Evolutionary conservation across 768 basidiomycete genomes (phyloP), one percentile per base, ranked within the genome.

Genomic region (Pulveroboletus frians): DNA sequence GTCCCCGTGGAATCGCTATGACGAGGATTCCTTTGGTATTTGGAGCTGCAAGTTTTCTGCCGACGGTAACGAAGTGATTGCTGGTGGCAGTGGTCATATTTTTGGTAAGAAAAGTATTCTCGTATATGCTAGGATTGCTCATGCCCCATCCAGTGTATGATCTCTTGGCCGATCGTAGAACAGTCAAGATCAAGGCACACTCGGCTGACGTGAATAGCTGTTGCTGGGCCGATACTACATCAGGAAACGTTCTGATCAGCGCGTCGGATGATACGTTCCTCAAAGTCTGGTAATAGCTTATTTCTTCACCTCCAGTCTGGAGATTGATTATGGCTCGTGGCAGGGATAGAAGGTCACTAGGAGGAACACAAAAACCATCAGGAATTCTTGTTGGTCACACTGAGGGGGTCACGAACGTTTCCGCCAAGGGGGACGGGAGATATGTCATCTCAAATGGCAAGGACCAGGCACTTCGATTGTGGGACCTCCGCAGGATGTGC

Each of bases 31-130:
- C 14, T 84, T 82, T 50, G 81, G 88, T 41, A 88, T 98, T 46
- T 99, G 90, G 84, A 92, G 89, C 54, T 92, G 95, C 63, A 81
- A 89, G 37, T 98, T 98, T 66, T 97, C 93, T 31, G 92, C 94
- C 7, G 95, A 98, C 59, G 94, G 92, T 1, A 90, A 87, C 40
- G 96, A 99, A 68, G 83, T 98, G 17, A 80, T 99, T 38, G 95
- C 95, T 26, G 95, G 95, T 11, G 93, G 91, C 3, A 83, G 79
- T 34, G 88, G 88, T 9, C 83, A 85, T 32, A 81, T 90, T 23
- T 88, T 88, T 60, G 87, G 87, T 81, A 61, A 41, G 59, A 18
- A 27, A 26, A 7, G n/a, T 48, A 23, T 6, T 57, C 34, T 42
- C 21, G 4, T 15, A 9, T 9, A 7, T 1, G 10, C 17, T 34